A percentile compares a stretch with the other conserved stretches of the same genome.
Evolutionary conservation across 306 rosid species (phyloP).

Genomic region (Gynostemma pentaphyllum): DNA sequence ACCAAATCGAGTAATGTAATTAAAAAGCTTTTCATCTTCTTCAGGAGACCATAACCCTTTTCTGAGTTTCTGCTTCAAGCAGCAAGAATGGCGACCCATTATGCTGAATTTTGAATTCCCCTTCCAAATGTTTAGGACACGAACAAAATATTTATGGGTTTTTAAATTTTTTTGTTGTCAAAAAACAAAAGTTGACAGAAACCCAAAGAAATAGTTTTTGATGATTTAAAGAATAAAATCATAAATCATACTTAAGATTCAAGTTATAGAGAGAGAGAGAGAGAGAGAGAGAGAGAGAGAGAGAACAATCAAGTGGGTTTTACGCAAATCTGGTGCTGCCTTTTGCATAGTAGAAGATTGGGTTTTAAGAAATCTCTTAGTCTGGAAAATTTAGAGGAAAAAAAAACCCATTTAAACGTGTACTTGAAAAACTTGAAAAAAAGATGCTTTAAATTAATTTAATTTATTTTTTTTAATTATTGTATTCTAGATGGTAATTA

Average conservation of each 20-base stretch:
- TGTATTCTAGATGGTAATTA: background rate
- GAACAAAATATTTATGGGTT: background rate
- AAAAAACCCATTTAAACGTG: constrained; percentile 17
- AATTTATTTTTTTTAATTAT: background rate
- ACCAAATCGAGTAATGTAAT: constrained; percentile 72
- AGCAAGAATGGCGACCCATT: constrained; percentile 95
- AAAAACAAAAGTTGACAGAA: constrained; percentile 18
- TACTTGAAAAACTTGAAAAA: background rate
- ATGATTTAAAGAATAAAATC: constrained; percentile 42
- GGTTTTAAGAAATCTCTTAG: constrained; percentile 63
- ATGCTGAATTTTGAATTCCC: background rate
- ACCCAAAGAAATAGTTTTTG: constrained; percentile 22
- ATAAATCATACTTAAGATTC: constrained; percentile 71
- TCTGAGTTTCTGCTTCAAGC: constrained; percentile 69
- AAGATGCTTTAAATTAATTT: background rate
- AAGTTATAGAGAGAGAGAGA: constrained; percentile 40
- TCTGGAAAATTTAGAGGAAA: constrained; percentile 11
- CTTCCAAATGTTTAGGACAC: constrained; percentile 9
- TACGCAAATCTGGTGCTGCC: constrained; percentile 82
- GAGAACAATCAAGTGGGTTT: constrained; percentile 92
- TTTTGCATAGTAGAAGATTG: constrained; percentile 71
- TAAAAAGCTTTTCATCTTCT: constrained; percentile 88
- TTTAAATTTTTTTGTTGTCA: background rate
- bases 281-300: constrained; percentile 31
- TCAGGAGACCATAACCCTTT: constrained; percentile 97